Evolutionary conservation across 176 grass and related monocot genomes (phyloP), one percentile per base, ranked within the genome.

Genomic region (Juncus inflexus): DNA sequence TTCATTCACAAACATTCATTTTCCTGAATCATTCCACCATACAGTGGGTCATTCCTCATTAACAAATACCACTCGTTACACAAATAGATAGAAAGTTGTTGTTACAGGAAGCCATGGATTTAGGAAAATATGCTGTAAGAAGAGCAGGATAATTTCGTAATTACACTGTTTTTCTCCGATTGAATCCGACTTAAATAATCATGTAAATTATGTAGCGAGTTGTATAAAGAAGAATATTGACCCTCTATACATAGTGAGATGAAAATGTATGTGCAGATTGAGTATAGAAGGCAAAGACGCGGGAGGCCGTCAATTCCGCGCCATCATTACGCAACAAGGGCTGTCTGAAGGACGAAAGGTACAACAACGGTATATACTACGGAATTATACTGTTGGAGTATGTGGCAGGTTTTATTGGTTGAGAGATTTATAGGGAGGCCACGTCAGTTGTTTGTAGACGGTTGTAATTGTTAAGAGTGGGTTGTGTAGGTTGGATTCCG

Each of bases 271-370:
- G 9, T 47, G 43, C 1, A 47, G 43, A 47, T 47, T 47, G 43
- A 47, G 43, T 47, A 9, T 47, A 9, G 43, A 7, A 45, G 42
- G 42, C 7, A 45, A 45, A 45, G 7, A n/a, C n/a, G 12, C 38
- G 56, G 58, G 76, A 62, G 55, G 66, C n/a, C 42, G 66, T 53
- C 65, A 64, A 70, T 78, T 65, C 76, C 66, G 66, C 76, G 68
- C 37, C 58, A 71, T 78, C 55, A 40, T 6, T 9, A 70, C 69
- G 45, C 65, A 70, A 77, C 35, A 53, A 37, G 64, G 9, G 28
- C 28, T 39, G 49, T 68, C 65, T 68, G 65, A 28, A 66, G 63
- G 7, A 50, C n/a, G 4, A 15, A 57, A 15, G 8, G 41, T 50
- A 66, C 12, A 19, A 28, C 41, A 50, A 50, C 63, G 16, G 41